phyloP scores from a whole-genome alignment of 805 yeast species.

The Yarrowia sp. region DNA sequence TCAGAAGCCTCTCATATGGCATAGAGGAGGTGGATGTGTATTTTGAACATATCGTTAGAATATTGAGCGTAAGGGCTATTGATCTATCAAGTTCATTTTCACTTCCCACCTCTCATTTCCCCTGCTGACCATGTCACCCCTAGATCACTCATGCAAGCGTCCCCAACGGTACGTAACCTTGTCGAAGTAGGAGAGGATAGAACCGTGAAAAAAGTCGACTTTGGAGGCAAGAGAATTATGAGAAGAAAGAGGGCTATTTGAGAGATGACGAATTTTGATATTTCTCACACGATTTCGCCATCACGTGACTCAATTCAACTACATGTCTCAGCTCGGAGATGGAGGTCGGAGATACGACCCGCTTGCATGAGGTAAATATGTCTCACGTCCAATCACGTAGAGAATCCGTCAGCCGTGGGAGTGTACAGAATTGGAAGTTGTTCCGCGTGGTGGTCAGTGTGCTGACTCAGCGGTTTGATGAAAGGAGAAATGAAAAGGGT shows the following conservation, averaged over 20 bases:
- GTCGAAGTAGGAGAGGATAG: neutral
- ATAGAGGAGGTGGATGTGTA: too few species aligned
- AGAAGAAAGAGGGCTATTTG: neutral
- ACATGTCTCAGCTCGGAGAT: conserved; percentile 13
- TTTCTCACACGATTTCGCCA: neutral
- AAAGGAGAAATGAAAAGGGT: too few species aligned
- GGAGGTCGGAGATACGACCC: conserved; percentile 17
- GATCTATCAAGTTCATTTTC: neutral
- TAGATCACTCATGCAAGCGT: conserved; percentile 7
- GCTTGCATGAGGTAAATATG: conserved; percentile 15
- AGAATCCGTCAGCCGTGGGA: neutral
- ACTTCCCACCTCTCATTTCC: too few species aligned
- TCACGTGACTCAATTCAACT: neutral
- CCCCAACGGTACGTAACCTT: conserved; percentile 24
- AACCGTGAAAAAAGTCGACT: neutral
- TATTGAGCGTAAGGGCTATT: neutral
- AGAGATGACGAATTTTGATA: neutral
- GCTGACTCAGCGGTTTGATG: too few species aligned
- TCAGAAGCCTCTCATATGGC: too few species aligned
- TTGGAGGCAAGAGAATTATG: neutral
- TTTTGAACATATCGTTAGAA: neutral
- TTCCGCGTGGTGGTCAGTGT: neutral
- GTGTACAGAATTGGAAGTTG: neutral
- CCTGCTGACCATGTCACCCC: too few species aligned
- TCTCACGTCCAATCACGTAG: neutral